Percentiles rank a stretch among this genome's conserved stretches.
phyloP scores from a whole-genome alignment of 805 yeast genomes.

The Saccharomycopsis sp. region DNA sequence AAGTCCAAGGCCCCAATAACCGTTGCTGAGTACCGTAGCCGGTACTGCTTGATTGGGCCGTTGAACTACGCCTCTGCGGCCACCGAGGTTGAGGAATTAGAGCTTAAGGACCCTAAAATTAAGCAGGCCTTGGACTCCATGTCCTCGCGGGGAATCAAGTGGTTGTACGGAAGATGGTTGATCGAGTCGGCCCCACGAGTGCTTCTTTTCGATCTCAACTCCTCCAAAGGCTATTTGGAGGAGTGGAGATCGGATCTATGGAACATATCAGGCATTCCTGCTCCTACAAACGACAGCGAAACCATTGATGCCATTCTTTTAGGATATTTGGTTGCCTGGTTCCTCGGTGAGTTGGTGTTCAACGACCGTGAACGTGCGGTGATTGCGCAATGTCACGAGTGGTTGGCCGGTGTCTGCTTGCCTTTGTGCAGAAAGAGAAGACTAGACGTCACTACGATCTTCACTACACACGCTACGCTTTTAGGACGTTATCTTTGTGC shows the following conservation, averaged over 20 bases:
- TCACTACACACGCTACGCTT: slow-evolving; percentile 95
- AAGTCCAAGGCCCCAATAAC: slow-evolving; percentile 97
- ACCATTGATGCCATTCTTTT: slow-evolving; percentile 87
- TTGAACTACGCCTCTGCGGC: slow-evolving; percentile 66
- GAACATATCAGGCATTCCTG: slow-evolving; percentile 87
- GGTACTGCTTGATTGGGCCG: slow-evolving; percentile 86
- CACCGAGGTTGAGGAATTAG: slow-evolving; percentile 74
- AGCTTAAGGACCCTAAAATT: slow-evolving; percentile 45
- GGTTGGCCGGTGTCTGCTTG: slow-evolving; percentile 95
- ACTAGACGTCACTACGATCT: slow-evolving; percentile 89
- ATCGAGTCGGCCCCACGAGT: slow-evolving; percentile 98
- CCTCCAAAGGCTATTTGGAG: slow-evolving; percentile 61
- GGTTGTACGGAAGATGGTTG: slow-evolving; percentile 91
- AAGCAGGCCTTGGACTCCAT: slow-evolving; percentile 66
- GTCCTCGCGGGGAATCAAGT: slow-evolving; percentile 73
- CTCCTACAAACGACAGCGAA: slow-evolving; percentile 83
- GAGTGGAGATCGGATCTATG: slow-evolving; percentile 96
- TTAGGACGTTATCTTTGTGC: slow-evolving; percentile 95
- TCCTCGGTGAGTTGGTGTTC: slow-evolving; percentile 85
- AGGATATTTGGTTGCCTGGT: slow-evolving; percentile 96
- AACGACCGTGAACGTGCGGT: slow-evolving; percentile 84
- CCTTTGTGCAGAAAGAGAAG: slow-evolving; percentile 89
- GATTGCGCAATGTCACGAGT: slow-evolving; percentile 92
- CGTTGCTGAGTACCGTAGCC: slow-evolving; percentile 81
- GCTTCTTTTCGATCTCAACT: slow-evolving; percentile 74